Evolutionary conservation across 2,329 filamentous ascomycete genomes (phyloP), one percentile per base, ranked within the genome.

Genomic region (Ophiostoma novo-ulmi): DNA sequence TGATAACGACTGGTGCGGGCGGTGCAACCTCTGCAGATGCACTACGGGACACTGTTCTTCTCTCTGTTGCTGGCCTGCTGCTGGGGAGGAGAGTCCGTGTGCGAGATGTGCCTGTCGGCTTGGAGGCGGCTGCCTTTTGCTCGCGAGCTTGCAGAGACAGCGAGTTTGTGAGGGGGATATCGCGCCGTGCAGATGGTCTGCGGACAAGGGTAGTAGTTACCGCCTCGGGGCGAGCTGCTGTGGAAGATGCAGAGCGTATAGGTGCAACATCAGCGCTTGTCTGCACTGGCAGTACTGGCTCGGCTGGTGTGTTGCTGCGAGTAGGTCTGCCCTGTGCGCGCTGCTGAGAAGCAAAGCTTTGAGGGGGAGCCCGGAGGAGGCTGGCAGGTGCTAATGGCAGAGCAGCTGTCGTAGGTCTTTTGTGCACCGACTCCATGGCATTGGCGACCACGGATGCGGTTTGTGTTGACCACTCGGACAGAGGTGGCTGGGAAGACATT

Each of bases 291-390:
- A 67, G 38, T 26, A 48, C 67, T 17, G 69, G 10, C 41, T 61
- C 73, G 8, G 69, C 52, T 3, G 35, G 44, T 22, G 41, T 63
- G 36, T 17, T 52, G 41, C 44, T 14, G 6, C 44, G 20, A 7
- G 70, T 52, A 1, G 85, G 83, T 71, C 82, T 82, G 74, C 82
- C 82, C 73, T 88, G 87, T 35, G 86, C 85, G 74, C 88, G 80
- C 74, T 90, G 88, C 74, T 90, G 88, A 3, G 88, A 88, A 14
- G 88, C 88, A 77, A 89, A 90, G 76, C 88, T 90, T 76, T 89
- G 87, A 11, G 86, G 86, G 2, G 83, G 85, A 48, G 82, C 84
- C 48, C 83, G 81, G 31, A 88, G 77, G 5, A 87, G 78, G 5
- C 81, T 66, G 1, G 66, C 39, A 1, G 73, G 48, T 2, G 67